Evolutionary conservation across 2,329 filamentous ascomycete genomes (phyloP).

Genomic region (Aspergillus oerlinghausenensis): DNA sequence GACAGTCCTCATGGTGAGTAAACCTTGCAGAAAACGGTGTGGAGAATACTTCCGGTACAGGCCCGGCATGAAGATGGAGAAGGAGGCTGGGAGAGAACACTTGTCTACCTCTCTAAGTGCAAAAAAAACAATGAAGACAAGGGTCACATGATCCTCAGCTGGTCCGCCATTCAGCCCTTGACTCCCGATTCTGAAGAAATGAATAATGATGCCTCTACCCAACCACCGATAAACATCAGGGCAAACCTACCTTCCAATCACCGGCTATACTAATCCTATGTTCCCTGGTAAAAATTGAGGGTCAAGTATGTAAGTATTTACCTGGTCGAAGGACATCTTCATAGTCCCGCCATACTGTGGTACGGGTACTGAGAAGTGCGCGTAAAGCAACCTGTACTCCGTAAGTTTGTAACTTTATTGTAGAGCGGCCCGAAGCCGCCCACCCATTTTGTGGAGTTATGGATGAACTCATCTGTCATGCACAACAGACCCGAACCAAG

Average conservation of each 20-base stretch:
- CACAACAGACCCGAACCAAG: background rate
- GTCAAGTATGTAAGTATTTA: background rate
- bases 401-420: background rate
- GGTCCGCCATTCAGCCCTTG: background rate
- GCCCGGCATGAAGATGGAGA: background rate
- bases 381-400: too few relatives aligned
- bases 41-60: background rate
- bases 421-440: background rate
- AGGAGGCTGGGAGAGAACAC: background rate
- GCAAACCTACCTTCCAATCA: background rate
- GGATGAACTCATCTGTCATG: background rate
- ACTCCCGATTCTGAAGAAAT: background rate
- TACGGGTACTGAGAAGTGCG: background rate
- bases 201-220: background rate
- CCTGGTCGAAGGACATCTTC: background rate
- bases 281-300: background rate
- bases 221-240: background rate
- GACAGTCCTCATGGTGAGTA: background rate
- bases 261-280: background rate
- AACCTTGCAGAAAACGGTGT: background rate
- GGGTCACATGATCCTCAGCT: background rate
- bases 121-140: background rate
- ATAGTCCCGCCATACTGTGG: background rate
- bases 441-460: background rate
- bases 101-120: background rate